A percentile compares a stretch with the other conserved stretches of the same genome.
These are phyloP conservation scores for Neodidymelliopsis sp. DNA, from an alignment of 2,329 filamentous ascomycete genomes.

Conservation along the genomic window DNA sequence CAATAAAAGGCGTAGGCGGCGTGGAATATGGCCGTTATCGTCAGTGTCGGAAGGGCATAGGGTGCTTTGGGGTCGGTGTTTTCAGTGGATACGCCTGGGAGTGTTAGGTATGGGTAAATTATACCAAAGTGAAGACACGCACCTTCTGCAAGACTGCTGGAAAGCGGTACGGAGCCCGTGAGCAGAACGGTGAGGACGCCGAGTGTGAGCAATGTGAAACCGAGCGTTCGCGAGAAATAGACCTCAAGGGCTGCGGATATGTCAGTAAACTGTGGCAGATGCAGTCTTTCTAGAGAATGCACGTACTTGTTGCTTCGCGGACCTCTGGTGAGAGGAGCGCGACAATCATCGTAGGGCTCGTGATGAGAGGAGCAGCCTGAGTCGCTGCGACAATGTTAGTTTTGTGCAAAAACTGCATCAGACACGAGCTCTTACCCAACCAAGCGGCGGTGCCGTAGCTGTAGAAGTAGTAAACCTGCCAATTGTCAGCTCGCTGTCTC, in stretches of 20 bases:
- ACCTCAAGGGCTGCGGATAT: slow-evolving; percentile 64
- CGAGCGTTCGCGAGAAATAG: slow-evolving; percentile 77
- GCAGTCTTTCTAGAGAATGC: neutral
- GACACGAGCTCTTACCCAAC: slow-evolving; percentile 36
- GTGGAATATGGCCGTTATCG: slow-evolving; percentile 74
- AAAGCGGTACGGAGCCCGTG: slow-evolving; percentile 73
- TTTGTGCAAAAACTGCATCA: neutral
- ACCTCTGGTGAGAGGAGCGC: slow-evolving; percentile 66
- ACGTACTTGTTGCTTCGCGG: slow-evolving; percentile 61
- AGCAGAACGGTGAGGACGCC: slow-evolving; percentile 71
- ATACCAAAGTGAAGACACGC: neutral
- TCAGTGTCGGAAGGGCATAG: slow-evolving; percentile 68
- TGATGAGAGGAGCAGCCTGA: slow-evolving; percentile 62
- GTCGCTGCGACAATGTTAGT: slow-evolving; percentile 37
- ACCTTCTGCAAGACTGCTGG: slow-evolving; percentile 54
- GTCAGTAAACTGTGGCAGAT: slow-evolving; percentile 4
- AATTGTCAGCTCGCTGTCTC: slow-evolving; percentile 24
- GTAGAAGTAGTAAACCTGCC: slow-evolving; percentile 55
- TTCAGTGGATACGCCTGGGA: slow-evolving; percentile 45
- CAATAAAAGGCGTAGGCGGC: slow-evolving; percentile 61
- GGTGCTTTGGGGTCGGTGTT: slow-evolving; percentile 49
- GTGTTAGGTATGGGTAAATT: neutral
- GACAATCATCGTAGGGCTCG: slow-evolving; percentile 67
- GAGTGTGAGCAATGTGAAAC: slow-evolving; percentile 71
- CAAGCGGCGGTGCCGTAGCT: slow-evolving; percentile 54